Evolutionary conservation across 169 alveolate species (phyloP), one percentile per base, ranked within the genome.

Genomic region (Plasmodium cynomolgi): DNA sequence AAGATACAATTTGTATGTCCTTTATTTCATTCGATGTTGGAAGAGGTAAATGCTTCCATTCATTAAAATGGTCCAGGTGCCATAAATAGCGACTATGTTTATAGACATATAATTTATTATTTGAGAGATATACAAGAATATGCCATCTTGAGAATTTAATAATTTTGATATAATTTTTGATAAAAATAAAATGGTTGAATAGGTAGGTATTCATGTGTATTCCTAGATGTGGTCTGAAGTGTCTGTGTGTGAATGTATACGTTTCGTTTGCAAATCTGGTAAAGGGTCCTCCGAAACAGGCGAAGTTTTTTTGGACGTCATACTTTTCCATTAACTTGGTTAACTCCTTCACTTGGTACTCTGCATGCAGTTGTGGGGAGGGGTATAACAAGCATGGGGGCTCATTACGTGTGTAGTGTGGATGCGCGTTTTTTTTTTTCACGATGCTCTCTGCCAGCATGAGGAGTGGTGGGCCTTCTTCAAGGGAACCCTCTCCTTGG

Each of bases 91-190:
- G 37, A 44, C 90, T 80, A 62, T 88, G 91, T 23, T 62, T 88
- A 41, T 79, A 88, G 15, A 79, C 83, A 77, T 88, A 88, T 3
- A 88, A 15, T 47, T 79, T 79, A 33, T 79, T 77, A 56, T 88
- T 80, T 4, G 94, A 88, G 47, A 88, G 72, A 17, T 88, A 88
- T 26, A 79, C 81, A 8, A 88, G 83, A 17, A 88, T 88, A 58
- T 88, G 94, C 94, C 94, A 88, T 58, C 94, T 77, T 23, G 94
- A 88, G 72, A 88, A 88, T 37, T 77, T 7, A 15, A 88, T 88
- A 20, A 88, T 41, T 26, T 88, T 88, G 13, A 88, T 88, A 34
- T 2, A 50, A 79, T 88, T 79, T 23, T 47, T 33, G 8, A 62
- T 47, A 23, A 88, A 88, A 29, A 88, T 37, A 34, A 15, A 31